Conservation (phyloP, 2,329 filamentous ascomycete genomes). For the Neurospora sp. region DNA sequence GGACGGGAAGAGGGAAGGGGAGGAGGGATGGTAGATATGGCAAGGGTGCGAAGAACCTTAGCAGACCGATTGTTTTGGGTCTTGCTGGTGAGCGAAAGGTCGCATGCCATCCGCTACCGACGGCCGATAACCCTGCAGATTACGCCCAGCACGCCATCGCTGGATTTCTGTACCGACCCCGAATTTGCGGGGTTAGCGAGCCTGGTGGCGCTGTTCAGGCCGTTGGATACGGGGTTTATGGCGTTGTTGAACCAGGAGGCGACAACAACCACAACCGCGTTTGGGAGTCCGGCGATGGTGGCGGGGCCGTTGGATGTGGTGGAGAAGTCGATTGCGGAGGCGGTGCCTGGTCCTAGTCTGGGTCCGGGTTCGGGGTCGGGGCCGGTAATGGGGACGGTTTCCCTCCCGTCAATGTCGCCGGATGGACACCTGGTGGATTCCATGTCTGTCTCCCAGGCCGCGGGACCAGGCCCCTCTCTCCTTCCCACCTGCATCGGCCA, state of each 20-base stretch:
- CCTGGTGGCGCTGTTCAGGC: constrained; percentile 30
- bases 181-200: constrained; percentile 7
- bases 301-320: neutral
- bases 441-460: too few relatives aligned
- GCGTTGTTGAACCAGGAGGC: constrained; percentile 29
- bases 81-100: constrained; percentile 31
- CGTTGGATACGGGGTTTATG: constrained; percentile 32
- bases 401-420: neutral
- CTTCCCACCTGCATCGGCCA: constrained; percentile 18
- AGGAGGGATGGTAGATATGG: constrained; percentile 3
- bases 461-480: constrained; percentile 17
- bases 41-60: constrained; percentile 14
- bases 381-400: neutral
- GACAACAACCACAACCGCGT: neutral
- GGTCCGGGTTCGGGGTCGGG: neutral
- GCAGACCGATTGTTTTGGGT: constrained; percentile 33
- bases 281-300: neutral
- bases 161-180: constrained; percentile 23
- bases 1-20: constrained; percentile 1
- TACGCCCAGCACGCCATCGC: constrained; percentile 25
- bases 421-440: neutral
- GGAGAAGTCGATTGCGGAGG: neutral
- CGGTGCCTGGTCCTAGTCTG: neutral
- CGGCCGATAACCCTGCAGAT: constrained; percentile 34
- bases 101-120: constrained; percentile 34